phyloP scores from a whole-genome alignment of 129 eudicot genomes.

The Arctium minus region DNA sequence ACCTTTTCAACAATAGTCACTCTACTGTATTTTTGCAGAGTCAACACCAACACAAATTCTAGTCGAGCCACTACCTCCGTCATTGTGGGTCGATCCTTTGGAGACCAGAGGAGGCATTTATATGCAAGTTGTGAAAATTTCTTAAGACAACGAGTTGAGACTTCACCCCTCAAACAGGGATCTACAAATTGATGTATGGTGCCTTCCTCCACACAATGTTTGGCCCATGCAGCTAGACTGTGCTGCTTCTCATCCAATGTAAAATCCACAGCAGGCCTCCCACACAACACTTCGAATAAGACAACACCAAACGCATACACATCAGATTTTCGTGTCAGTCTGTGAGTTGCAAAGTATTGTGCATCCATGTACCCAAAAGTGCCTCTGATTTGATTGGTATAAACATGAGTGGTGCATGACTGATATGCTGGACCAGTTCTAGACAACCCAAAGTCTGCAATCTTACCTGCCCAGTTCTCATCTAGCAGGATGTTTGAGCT shows the following conservation, averaged over 20 bases:
- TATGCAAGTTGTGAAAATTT: slow-evolving; percentile 4
- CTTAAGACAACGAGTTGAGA: neutral
- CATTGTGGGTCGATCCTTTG: slow-evolving; percentile 9
- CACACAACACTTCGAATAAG: slow-evolving; percentile 4
- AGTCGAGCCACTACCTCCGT: neutral
- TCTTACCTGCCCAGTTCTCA: slow-evolving; percentile 14
- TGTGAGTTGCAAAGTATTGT: slow-evolving; percentile 7
- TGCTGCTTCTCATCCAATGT: slow-evolving; percentile 2
- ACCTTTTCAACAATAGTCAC: too few species aligned
- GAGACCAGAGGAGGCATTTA: neutral
- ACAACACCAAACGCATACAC: slow-evolving; percentile 21
- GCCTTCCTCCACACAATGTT: neutral
- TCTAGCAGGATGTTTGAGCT: slow-evolving; percentile 31
- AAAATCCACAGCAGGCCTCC: slow-evolving; percentile 15
- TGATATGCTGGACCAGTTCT: slow-evolving; percentile 20
- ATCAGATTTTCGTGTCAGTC: slow-evolving; percentile 21
- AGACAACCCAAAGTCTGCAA: slow-evolving; percentile 19
- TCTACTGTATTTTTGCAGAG: neutral
- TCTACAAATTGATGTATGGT: neutral
- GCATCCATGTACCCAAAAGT: slow-evolving; percentile 16
- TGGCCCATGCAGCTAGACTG: slow-evolving; percentile 13
- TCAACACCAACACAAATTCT: neutral
- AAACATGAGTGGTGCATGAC: slow-evolving; percentile 1
- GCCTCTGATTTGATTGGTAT: neutral
- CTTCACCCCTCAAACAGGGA: neutral